Evolutionary conservation across 257 asterid genomes (phyloP), one percentile per base, ranked within the genome.

Genomic region (Solanum corneliomulleri): DNA sequence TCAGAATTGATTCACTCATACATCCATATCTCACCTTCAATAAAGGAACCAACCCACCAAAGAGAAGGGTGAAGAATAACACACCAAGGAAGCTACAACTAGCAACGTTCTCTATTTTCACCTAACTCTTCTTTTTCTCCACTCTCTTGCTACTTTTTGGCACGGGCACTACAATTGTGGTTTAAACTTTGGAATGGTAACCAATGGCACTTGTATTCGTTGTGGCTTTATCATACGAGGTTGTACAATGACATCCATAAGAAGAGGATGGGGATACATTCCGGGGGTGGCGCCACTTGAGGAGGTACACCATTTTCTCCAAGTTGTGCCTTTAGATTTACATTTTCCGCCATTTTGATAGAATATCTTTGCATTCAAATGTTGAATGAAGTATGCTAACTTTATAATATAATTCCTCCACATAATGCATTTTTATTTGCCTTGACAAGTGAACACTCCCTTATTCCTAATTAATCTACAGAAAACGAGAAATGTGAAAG

Each of bases 361-460:
- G 62, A 21, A 52, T 16, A 52, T 6, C 9, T 52, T 90, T 96
- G 94, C 83, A 88, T 95, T 95, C 94, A 97, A 88, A 86, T 52
- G 10, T 52, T 52, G 23, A 52, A 16, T 52, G 23, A 52, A 16
- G 62, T 52, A 6, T 52, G 21, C 23, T 52, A 16, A 1, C 3
- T 16, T 7, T 15, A 49, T 49, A 49, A 21, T 5, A 49, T 1
- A 49, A 15, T 49, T 49, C 21, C 58, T 15, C 60, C 16, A 37
- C 39, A 35, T 37, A 37, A 37, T 37, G 39, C 39, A 37, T 37
- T 37, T 37, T 37, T 5, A 37, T 37, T 6, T 37, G 1, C 39
- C 39, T 37, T 37, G 39, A 37, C 7, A 37, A 37, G 7, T 37
- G 39, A 37, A 37, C 35, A 37, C 7, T 37, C 7, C 39, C 39